Evolutionary conservation across 2,329 filamentous ascomycete species (phyloP).

Genomic region (Albifimbria verrucaria): DNA sequence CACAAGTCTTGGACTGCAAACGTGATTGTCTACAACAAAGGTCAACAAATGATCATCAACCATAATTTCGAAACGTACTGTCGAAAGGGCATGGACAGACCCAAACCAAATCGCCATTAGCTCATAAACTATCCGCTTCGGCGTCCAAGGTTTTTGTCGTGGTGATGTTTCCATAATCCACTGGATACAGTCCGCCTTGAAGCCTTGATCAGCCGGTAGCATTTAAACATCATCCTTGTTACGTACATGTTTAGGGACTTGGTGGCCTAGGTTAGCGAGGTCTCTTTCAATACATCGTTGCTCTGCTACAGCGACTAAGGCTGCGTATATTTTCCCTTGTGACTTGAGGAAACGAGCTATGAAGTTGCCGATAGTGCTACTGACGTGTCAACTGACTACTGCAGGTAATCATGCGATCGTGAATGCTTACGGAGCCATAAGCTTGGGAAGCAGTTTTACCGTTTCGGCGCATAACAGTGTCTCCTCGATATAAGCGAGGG

Average conservation of each 20-base stretch:
- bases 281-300: conserved; percentile 1
- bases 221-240: background rate
- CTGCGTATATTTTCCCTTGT: background rate
- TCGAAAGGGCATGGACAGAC: conserved; percentile 3
- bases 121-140: background rate
- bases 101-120: conserved; percentile 6
- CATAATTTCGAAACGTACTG: background rate
- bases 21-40: conserved; percentile 1
- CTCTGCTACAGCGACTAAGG: conserved; percentile 1
- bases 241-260: background rate
- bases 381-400: background rate
- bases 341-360: background rate
- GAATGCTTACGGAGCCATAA: background rate
- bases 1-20: conserved; percentile 5
- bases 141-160: conserved; percentile 1
- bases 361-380: background rate
- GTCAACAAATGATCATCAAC: background rate
- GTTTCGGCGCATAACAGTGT: background rate
- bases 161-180: conserved; percentile 6
- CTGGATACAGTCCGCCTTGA: conserved; percentile 4
- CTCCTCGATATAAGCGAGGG: conserved; percentile 1
- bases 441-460: background rate
- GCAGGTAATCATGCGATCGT: background rate
- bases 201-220: background rate
- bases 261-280: background rate